phyloP scores from a whole-genome alignment of 371 early-diverging fungal species.

The Rhizomucor miehei region DNA sequence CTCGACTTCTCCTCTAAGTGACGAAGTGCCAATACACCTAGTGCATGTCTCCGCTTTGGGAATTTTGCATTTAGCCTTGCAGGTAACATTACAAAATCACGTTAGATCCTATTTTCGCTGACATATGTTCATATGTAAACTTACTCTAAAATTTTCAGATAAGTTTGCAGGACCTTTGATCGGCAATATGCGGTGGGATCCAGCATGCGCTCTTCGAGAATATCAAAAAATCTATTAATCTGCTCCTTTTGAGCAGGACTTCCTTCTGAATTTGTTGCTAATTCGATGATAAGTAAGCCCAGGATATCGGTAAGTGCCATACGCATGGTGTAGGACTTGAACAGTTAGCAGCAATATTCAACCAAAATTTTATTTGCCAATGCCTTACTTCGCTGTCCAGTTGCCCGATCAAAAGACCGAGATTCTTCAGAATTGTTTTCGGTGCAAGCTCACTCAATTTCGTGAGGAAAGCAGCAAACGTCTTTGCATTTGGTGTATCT shows the following conservation, averaged over 20 bases:
- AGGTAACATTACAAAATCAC: not conserved
- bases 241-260: conserved; percentile 60
- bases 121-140: too few species aligned
- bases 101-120: too few species aligned
- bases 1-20: conserved; percentile 90
- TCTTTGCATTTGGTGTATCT: conserved; percentile 81
- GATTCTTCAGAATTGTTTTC: conserved; percentile 78
- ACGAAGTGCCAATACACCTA: conserved; percentile 68
- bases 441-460: conserved; percentile 81
- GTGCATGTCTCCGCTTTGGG: conserved; percentile 76
- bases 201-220: conserved; percentile 87
- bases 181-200: conserved; percentile 83
- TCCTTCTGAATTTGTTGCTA: conserved; percentile 57
- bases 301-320: conserved; percentile 84
- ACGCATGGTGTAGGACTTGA: conserved; percentile 81
- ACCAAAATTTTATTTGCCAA: not conserved
- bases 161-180: conserved; percentile 84
- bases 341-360: not conserved
- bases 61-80: conserved; percentile 52
- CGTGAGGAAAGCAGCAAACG: conserved; percentile 78
- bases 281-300: conserved; percentile 73
- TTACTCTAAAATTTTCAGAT: conserved; percentile 78
- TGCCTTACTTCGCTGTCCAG: conserved; percentile 81
- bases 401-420: conserved; percentile 78
- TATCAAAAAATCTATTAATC: conserved; percentile 76